Conservation (phyloP, 768 basidiomycete species). For the Gelatoporia subvermispora region DNA sequence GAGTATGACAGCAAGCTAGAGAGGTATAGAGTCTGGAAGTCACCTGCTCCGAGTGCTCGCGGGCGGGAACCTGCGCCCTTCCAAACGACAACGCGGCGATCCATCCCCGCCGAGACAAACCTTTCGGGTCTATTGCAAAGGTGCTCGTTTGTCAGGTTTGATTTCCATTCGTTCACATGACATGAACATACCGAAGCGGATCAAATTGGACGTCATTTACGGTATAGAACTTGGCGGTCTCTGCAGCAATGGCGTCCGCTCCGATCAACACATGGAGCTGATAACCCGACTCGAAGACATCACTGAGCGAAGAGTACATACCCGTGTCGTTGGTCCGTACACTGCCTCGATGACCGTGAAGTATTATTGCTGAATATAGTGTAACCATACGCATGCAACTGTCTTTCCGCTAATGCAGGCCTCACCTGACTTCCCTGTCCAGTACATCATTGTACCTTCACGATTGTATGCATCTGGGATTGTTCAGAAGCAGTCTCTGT, state of each 20-base stretch:
- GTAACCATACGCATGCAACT: too few relatives aligned
- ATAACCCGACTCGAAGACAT: too few relatives aligned
- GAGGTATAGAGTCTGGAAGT: background rate
- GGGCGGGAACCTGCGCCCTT: slow-evolving; percentile 16
- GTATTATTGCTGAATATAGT: too few relatives aligned
- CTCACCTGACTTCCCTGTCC: background rate
- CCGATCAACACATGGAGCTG: too few relatives aligned
- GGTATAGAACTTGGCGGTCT: slow-evolving; percentile 42
- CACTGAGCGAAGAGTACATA: too few relatives aligned
- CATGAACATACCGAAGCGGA: slow-evolving; percentile 36
- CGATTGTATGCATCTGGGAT: slow-evolving; percentile 7
- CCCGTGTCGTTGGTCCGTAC: too few relatives aligned
- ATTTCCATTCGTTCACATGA: background rate
- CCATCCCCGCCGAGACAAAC: slow-evolving; percentile 46
- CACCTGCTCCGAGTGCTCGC: slow-evolving; percentile 2
- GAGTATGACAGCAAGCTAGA: background rate
- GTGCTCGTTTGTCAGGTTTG: background rate
- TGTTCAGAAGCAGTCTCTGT: background rate
- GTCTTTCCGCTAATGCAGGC: too few relatives aligned
- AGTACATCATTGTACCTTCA: slow-evolving; percentile 6
- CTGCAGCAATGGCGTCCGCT: slow-evolving; percentile 9
- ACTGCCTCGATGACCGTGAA: too few relatives aligned
- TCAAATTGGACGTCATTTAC: slow-evolving; percentile 55
- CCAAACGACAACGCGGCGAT: slow-evolving; percentile 42
- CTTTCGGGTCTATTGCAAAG: slow-evolving; percentile 27